These are phyloP conservation scores for Ochetophila trinervis DNA, from an alignment of 306 rosid genomes.

Conservation along the genomic window DNA sequence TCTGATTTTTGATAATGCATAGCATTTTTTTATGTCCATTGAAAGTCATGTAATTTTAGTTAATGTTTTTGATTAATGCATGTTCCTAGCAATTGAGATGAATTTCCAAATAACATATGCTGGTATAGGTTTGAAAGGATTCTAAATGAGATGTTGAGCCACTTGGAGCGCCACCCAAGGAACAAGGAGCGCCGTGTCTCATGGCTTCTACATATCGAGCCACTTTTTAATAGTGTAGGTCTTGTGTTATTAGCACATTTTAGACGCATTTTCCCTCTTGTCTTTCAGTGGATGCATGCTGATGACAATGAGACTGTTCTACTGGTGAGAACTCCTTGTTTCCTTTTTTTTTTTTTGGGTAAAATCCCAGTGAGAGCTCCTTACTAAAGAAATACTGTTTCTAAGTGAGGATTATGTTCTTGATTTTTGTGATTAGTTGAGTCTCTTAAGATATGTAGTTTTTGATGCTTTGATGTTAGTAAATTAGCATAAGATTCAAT, in stretches of 20 bases:
- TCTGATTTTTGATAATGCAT: neutral
- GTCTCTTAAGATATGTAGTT: neutral
- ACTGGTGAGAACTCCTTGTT: conserved; percentile 51
- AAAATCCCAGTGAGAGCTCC: neutral
- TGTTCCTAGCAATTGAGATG: conserved; percentile 15
- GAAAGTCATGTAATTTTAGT: conserved; percentile 7
- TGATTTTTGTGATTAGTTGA: neutral
- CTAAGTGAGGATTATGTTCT: neutral
- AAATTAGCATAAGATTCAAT: neutral
- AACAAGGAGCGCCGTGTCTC: conserved; percentile 80
- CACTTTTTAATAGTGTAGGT: conserved; percentile 61
- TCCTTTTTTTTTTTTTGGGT: no score
- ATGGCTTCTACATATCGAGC: conserved; percentile 70
- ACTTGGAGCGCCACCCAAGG: conserved; percentile 91
- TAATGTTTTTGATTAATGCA: no score
- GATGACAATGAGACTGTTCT: conserved; percentile 81
- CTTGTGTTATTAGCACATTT: conserved; percentile 77
- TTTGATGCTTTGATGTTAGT: neutral
- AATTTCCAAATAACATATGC: conserved; percentile 6
- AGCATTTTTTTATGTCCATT: conserved; percentile 16
- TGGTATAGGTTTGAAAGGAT: conserved; percentile 74
- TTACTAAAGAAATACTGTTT: neutral
- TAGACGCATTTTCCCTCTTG: conserved; percentile 81
- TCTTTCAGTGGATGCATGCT: conserved; percentile 86
- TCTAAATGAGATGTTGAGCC: conserved; percentile 83